Conservation (phyloP, 2,329 filamentous ascomycete species). For the Cladophialophora psammophila region DNA sequence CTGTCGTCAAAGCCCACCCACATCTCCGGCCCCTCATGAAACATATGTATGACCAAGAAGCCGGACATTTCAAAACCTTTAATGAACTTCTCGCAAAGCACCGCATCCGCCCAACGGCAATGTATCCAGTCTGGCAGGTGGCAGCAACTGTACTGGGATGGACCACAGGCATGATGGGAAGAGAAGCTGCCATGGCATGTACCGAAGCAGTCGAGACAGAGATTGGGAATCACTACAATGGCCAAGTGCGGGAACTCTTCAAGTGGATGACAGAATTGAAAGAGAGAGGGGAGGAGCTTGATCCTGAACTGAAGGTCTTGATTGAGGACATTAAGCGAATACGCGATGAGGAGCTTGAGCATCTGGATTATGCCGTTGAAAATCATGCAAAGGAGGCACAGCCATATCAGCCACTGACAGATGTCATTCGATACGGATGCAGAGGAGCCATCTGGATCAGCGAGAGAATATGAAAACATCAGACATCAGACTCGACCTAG, state of each 20-base stretch:
- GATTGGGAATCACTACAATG: slow-evolving; percentile 95
- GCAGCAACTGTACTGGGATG: slow-evolving; percentile 85
- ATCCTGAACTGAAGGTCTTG: slow-evolving; percentile 76
- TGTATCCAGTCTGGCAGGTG: slow-evolving; percentile 88
- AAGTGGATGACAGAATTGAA: slow-evolving; percentile 82
- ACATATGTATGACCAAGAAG: slow-evolving; percentile 99
- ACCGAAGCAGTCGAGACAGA: slow-evolving; percentile 98
- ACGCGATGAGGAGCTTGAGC: slow-evolving; percentile 94
- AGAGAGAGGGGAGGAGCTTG: slow-evolving; percentile 77
- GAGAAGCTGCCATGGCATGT: slow-evolving; percentile 97
- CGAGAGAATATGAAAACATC: slow-evolving; percentile 50
- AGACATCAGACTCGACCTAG: neutral
- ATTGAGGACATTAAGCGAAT: slow-evolving; percentile 79
- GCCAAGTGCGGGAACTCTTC: slow-evolving; percentile 81
- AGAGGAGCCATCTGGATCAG: slow-evolving; percentile 90
- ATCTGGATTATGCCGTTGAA: slow-evolving; percentile 92
- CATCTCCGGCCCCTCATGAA: slow-evolving; percentile 89
- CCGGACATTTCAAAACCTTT: slow-evolving; percentile 83
- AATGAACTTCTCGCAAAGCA: slow-evolving; percentile 83
- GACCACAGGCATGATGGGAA: slow-evolving; percentile 85
- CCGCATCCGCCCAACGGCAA: slow-evolving; percentile 86
- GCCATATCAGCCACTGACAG: slow-evolving; percentile 88
- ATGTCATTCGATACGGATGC: slow-evolving; percentile 87
- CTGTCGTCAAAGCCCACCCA: slow-evolving; percentile 79
- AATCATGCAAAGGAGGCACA: slow-evolving; percentile 89